Percentiles rank a stretch among this genome's conserved stretches.
phyloP scores from a whole-genome alignment of 1,139 yeast genomes.

The Zygosaccharomyces sapae region DNA sequence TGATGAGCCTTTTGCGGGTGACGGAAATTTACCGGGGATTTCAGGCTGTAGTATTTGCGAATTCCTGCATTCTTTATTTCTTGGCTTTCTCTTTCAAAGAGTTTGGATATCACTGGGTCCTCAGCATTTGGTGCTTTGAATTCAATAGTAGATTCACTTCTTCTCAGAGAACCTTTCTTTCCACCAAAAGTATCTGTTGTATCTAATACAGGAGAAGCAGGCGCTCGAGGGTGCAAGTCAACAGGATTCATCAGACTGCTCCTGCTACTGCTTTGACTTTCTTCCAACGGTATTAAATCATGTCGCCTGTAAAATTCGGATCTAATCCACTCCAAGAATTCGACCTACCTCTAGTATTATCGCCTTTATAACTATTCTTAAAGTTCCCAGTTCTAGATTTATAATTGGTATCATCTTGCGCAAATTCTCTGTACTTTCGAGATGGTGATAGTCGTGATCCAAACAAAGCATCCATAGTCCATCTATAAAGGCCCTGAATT shows the following conservation, averaged over 20 bases:
- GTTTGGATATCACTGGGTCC: slow-evolving; percentile 24
- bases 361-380: not conserved
- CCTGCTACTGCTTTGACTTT: slow-evolving; percentile 9
- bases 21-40: slow-evolving; percentile 27
- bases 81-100: slow-evolving; percentile 16
- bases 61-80: too few relatives aligned
- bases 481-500: slow-evolving; percentile 24
- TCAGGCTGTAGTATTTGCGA: too few relatives aligned
- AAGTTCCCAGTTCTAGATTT: slow-evolving; percentile 6
- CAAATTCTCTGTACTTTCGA: slow-evolving; percentile 25
- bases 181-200: slow-evolving; percentile 28
- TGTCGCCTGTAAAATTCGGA: slow-evolving; percentile 24
- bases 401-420: slow-evolving; percentile 30
- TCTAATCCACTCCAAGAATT: slow-evolving; percentile 28
- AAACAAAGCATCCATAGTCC: slow-evolving; percentile 36
- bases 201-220: slow-evolving; percentile 9
- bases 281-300: slow-evolving; percentile 25
- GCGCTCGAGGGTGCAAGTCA: slow-evolving; percentile 9
- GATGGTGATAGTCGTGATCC: slow-evolving; percentile 30
- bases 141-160: slow-evolving; percentile 10
- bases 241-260: slow-evolving; percentile 17
- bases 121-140: slow-evolving; percentile 17
- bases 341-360: slow-evolving; percentile 17
- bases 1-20: slow-evolving; percentile 15
- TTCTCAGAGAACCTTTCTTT: slow-evolving; percentile 12